Base-by-base conservation (phyloP, 192 early-diverging fungal genomes). In the Chytriomyces sp. region DNA sequence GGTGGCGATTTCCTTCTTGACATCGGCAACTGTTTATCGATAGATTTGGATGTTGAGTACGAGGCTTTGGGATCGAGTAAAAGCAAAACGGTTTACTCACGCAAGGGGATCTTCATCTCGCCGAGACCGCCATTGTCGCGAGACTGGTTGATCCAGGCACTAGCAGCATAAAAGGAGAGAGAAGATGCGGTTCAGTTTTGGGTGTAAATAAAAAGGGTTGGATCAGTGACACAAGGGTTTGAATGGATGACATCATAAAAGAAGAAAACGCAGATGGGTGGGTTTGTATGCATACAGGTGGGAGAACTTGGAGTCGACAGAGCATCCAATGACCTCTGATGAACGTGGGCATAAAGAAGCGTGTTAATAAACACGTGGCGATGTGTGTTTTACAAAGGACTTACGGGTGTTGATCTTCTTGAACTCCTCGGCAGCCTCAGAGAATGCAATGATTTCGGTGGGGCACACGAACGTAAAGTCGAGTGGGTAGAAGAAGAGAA, bases 41-140 rank as follows among this genome's bases (percentile, higher is more conserved):
- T 35, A 35, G 35, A 35, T 35, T 35, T 2, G 13, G 44, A 50
- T 59, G 2, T n/a, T 71, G 20, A 35, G 18, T 2, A 26, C n/a
- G 10, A 49, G 44, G 2, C 45, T n/a, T 73, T 13, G 13, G 26
- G 24, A 26, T 8, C 61, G 61, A 75, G 7, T n/a, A 2, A 43
- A 9, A 5, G 44, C 8, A 60, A 18, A 60, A 62, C 5, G 44
- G 62, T 45, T 13, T 35, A 61, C 82, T 82, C 73, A 82, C 82
- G 45, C 79, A 98, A 86, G 64, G 97, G 97, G 88, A 97, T 94
- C 77, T 94, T 89, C 91, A 98, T 86, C 69, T 90, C 87, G 73
- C 96, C 96, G 26, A 98, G 86, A 82, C 96, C 96, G 81, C 96
- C 96, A 79, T 95, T 83, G 83, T 93, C 93, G 72, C 86, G 90